Percentiles rank a stretch among this genome's conserved stretches.
Evolutionary conservation across 768 basidiomycete species (phyloP).

Genomic region (Serendipita sp.): DNA sequence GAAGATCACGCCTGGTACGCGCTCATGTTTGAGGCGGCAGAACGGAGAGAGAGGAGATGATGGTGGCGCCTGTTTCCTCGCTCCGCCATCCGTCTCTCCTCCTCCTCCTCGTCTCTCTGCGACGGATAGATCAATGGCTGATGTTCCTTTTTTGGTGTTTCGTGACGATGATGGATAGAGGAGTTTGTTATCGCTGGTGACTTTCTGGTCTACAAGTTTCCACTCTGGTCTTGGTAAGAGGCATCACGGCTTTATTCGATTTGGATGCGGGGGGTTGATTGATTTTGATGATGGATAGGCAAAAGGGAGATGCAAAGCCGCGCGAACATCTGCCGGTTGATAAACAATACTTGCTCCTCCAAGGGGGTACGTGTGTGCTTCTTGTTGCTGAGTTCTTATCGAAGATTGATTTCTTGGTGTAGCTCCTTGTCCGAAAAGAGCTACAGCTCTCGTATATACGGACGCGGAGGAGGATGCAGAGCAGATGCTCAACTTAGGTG

Average conservation of each 20-base stretch:
- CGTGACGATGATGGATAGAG: conserved; percentile 32
- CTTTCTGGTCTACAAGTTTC: conserved; percentile 95
- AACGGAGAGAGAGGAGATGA: no score
- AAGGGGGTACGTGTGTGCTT: conserved; percentile 34
- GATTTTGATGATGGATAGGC: conserved; percentile 35
- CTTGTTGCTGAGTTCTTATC: neutral
- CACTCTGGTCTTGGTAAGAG: conserved; percentile 87
- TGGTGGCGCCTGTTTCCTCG: no score
- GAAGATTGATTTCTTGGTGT: neutral
- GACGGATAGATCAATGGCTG: conserved; percentile 11
- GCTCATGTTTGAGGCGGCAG: neutral
- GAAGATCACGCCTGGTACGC: conserved; percentile 78
- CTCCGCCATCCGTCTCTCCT: neutral
- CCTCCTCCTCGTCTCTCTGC: neutral
- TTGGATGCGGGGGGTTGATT: neutral
- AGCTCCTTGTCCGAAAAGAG: conserved; percentile 93
- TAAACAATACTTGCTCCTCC: conserved; percentile 92
- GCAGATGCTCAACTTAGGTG: conserved; percentile 63
- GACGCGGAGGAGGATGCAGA: conserved; percentile 96
- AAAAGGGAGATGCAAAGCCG: conserved; percentile 75
- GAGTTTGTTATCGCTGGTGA: conserved; percentile 98
- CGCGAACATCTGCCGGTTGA: conserved; percentile 88
- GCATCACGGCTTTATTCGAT: neutral
- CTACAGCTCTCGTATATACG: conserved; percentile 81
- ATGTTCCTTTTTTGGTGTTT: conserved; percentile 4